A percentile compares a stretch with the other conserved stretches of the same genome.
Evolutionary conservation across 345 rosid species (phyloP).

Genomic region (Hirschfeldia incana): DNA sequence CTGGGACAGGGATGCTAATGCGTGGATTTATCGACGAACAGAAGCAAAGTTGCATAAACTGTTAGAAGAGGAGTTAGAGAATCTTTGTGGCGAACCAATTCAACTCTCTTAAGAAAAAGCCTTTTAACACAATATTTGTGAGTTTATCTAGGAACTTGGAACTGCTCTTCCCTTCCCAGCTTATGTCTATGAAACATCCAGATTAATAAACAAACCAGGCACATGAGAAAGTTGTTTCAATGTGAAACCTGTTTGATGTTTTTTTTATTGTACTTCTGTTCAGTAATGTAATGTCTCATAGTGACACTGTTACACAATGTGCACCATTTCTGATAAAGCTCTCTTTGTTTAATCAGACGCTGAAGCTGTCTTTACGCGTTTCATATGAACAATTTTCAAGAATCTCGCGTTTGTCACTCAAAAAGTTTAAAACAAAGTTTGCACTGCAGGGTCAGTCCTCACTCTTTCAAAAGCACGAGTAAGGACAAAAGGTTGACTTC

Average conservation of each 20-base stretch:
- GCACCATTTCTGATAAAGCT: constrained; percentile 4
- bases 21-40: constrained; percentile 80
- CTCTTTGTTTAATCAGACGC: constrained; percentile 25
- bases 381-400: background rate
- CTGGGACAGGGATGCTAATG: constrained; percentile 68
- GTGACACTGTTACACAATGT: constrained; percentile 9
- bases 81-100: constrained; percentile 69
- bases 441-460: constrained; percentile 19
- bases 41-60: constrained; percentile 60
- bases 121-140: background rate
- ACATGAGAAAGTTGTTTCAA: background rate
- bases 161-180: background rate
- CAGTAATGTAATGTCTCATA: background rate
- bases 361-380: constrained; percentile 18
- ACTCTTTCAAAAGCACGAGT: constrained; percentile 31
- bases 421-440: constrained; percentile 1
- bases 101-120: constrained; percentile 46
- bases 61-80: constrained; percentile 70
- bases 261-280: background rate
- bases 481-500: constrained; percentile 37
- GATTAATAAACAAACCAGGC: constrained; percentile 29
- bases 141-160: constrained; percentile 20
- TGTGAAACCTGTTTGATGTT: constrained; percentile 6
- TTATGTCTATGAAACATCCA: background rate
- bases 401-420: constrained; percentile 1